Percentiles rank a stretch among this genome's conserved stretches.
Conservation (phyloP, 2,329 filamentous ascomycete genomes). For the Ploettnerulaceae sp. region DNA sequence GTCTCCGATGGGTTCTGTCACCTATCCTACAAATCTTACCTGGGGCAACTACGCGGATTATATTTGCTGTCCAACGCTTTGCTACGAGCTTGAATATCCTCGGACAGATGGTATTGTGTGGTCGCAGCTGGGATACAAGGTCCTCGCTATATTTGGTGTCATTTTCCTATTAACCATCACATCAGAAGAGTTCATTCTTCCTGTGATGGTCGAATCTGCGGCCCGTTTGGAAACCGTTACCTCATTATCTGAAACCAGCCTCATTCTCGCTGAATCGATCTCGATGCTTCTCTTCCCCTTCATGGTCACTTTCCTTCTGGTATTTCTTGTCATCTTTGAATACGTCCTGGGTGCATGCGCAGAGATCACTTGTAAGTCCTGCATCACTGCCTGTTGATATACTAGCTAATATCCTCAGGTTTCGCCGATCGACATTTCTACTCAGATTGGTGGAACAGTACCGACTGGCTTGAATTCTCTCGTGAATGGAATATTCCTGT, state of each 20-base stretch:
- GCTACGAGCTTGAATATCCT: constrained; percentile 96
- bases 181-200: constrained; percentile 92
- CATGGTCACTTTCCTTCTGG: constrained; percentile 90
- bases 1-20: constrained; percentile 81
- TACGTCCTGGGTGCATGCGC: constrained; percentile 93
- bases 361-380: constrained; percentile 67
- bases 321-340: constrained; percentile 98
- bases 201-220: constrained; percentile 72
- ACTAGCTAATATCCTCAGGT: constrained; percentile 19
- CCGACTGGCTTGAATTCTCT: constrained; percentile 92
- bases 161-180: constrained; percentile 91
- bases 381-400: background rate
- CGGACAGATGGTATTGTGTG: constrained; percentile 71
- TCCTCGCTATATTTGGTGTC: constrained; percentile 86
- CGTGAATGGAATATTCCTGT: constrained; percentile 98
- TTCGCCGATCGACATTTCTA: constrained; percentile 97
- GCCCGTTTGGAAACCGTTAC: constrained; percentile 43
- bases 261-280: constrained; percentile 85
- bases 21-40: constrained; percentile 86
- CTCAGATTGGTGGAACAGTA: constrained; percentile 69
- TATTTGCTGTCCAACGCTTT: constrained; percentile 87
- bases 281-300: constrained; percentile 92
- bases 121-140: constrained; percentile 77
- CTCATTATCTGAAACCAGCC: constrained; percentile 56
- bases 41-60: constrained; percentile 80